These are phyloP conservation scores for Leccinum disarticulatum DNA, from an alignment of 768 basidiomycete species.

Conservation along the genomic window DNA sequence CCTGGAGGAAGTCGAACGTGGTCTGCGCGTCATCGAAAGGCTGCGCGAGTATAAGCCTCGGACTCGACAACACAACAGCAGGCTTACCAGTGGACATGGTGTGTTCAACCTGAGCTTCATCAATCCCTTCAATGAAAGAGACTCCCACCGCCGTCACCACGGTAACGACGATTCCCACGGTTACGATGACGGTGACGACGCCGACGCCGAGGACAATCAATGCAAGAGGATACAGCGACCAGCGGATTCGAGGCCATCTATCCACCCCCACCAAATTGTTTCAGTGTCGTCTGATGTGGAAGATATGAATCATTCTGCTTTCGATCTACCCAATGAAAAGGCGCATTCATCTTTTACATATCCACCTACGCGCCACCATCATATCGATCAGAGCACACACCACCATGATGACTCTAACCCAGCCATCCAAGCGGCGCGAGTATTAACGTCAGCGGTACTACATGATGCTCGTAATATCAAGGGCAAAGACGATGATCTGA, in stretches of 20 bases:
- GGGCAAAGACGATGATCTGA: conserved; percentile 45
- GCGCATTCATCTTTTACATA: conserved; percentile 35
- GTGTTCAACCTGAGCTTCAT: conserved; percentile 35
- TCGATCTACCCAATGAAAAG: conserved; percentile 7
- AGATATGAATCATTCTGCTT: conserved; percentile 1
- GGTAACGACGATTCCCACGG: conserved; percentile 21
- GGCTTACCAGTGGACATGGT: conserved; percentile 42
- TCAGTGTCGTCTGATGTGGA: conserved; percentile 15
- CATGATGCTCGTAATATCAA: conserved; percentile 75
- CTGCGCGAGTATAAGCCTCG: conserved; percentile 63
- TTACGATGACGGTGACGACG: conserved; percentile 33
- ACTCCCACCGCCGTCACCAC: conserved; percentile 33
- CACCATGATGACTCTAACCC: conserved; percentile 39
- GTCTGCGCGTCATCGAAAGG: conserved; percentile 61
- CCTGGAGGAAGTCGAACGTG: conserved; percentile 51
- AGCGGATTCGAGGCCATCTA: conserved; percentile 2
- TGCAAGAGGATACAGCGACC: conserved; percentile 32
- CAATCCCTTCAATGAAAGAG: conserved; percentile 46
- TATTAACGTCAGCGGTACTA: conserved; percentile 63
- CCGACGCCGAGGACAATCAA: conserved; percentile 30
- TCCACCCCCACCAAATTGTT: conserved; percentile 3
- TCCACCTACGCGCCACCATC: conserved; percentile 34
- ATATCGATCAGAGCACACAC: conserved; percentile 18
- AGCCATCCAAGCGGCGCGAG: conserved; percentile 59
- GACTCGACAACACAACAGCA: conserved; percentile 30